These are phyloP conservation scores for Coemansia sp. DNA, from an alignment of 192 early-diverging fungal genomes.

Conservation along the genomic window DNA sequence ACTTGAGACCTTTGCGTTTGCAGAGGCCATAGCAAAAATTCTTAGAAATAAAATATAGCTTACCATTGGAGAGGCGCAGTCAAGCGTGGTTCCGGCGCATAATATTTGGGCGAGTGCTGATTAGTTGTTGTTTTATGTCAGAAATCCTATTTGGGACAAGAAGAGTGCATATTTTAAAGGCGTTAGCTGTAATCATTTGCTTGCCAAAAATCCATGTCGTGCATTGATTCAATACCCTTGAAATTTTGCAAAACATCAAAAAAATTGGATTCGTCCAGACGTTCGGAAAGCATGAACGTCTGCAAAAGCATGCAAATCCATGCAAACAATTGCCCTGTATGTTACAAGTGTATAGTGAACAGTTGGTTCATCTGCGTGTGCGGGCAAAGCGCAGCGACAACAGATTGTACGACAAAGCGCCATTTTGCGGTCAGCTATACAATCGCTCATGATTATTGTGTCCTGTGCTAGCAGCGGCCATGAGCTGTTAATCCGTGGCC, in stretches of 20 bases:
- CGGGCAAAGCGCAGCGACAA: neutral
- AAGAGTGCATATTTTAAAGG: too few relatives aligned
- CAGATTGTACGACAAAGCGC: too few relatives aligned
- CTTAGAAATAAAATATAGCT: slow-evolving; percentile 29
- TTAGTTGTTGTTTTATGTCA: neutral
- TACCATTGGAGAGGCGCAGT: slow-evolving; percentile 11
- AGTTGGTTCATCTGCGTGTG: neutral
- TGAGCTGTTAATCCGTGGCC: too few relatives aligned
- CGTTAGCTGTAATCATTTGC: too few relatives aligned
- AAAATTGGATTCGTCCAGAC: neutral
- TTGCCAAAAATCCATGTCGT: too few relatives aligned
- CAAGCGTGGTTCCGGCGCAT: neutral
- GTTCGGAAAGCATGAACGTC: neutral
- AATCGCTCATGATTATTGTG: too few relatives aligned
- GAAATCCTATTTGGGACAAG: neutral
- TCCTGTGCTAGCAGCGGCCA: too few relatives aligned
- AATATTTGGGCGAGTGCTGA: neutral
- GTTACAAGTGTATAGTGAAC: neutral
- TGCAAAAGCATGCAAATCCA: neutral
- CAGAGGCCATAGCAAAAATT: slow-evolving; percentile 19
- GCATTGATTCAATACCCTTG: too few relatives aligned
- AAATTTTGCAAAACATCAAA: neutral
- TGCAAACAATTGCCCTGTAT: neutral
- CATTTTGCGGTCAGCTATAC: too few relatives aligned
- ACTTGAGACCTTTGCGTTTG: neutral